Percentiles rank a stretch among this genome's conserved stretches.
Conservation (phyloP, 1,284 basidiomycete species). For the Peniophora sp. region DNA sequence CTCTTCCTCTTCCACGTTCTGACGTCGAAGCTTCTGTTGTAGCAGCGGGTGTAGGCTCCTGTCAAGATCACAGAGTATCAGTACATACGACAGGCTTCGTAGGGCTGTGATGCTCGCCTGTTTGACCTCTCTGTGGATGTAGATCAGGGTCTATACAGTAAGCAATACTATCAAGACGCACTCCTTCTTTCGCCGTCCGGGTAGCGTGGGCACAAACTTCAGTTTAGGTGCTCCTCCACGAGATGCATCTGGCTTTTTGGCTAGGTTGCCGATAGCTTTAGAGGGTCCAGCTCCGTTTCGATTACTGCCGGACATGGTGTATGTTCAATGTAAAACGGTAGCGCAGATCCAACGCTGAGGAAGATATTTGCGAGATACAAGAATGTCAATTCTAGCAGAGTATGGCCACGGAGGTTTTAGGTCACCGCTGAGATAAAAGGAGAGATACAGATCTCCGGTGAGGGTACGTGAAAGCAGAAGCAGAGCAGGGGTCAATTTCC, state of each 20-base stretch:
- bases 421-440: too few relatives aligned
- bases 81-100: neutral
- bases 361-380: too few relatives aligned
- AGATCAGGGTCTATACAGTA: slow-evolving; percentile 7
- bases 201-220: slow-evolving; percentile 73
- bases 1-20: slow-evolving; percentile 33
- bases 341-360: too few relatives aligned
- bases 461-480: too few relatives aligned
- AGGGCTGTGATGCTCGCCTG: slow-evolving; percentile 24
- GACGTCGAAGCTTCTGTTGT: slow-evolving; percentile 18
- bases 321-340: too few relatives aligned
- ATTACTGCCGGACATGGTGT: neutral
- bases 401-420: too few relatives aligned
- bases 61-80: slow-evolving; percentile 5
- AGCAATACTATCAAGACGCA: slow-evolving; percentile 31
- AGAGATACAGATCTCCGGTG: too few relatives aligned
- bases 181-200: slow-evolving; percentile 68
- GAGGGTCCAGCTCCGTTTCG: slow-evolving; percentile 12
- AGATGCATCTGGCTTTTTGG: slow-evolving; percentile 67
- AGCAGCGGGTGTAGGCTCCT: slow-evolving; percentile 44
- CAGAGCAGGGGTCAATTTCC: neutral
- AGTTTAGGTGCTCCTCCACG: slow-evolving; percentile 65
- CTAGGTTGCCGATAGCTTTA: slow-evolving; percentile 66
- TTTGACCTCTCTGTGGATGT: slow-evolving; percentile 28
- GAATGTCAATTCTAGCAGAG: too few relatives aligned